Evolutionary conservation across 352 stramenopile species (phyloP), one percentile per base, ranked within the genome.

Genomic region (Blastocystis sp.): DNA sequence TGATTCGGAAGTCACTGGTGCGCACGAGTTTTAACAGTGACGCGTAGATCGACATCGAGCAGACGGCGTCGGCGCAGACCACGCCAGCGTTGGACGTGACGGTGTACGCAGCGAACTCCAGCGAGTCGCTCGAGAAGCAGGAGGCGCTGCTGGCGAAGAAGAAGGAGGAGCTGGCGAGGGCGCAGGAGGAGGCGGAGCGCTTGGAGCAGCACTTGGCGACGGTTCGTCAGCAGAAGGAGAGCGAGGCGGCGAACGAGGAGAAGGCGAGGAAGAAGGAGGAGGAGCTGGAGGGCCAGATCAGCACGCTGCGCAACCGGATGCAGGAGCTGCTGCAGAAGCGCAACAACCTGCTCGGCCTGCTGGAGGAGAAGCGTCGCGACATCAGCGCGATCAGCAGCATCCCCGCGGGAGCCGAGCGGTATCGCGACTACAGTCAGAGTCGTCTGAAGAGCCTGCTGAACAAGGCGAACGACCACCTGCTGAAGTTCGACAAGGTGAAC

Each of bases 401-500:
- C 45, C 96, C 96, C 3, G 94, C 94, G 39, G 94, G 96, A 98
- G 92, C 93, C 98, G 13, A 94, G 96, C 66, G 94, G 95, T 65
- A 50, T 91, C 39, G 95, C 95, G 90, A 91, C 91, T 24, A 97
- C 55, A 92, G 93, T 6, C 96, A 96, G 69, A 92, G 94, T 31
- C 94, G 96, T 1, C 93, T 99, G 45, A 97, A 98, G 91, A 96
- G 96, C 77, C 92, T 95, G 70, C 95, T 98, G 90, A 96, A 98
- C 62, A 93, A 94, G 31, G 94, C 95, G 90, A 98, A 97, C 80
- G 96, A 98, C 51, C 95, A 98, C 76, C 92, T 99, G 62, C 98
- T 98, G 91, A 96, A 97, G 81, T 99, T 98, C 91, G 96, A 93
- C 80, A 96, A 99, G 91, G 97, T 99, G 41, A 99, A 99, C 94